phyloP scores from a whole-genome alignment of 768 basidiomycete species.

The Infundibulicybe gibba region DNA sequence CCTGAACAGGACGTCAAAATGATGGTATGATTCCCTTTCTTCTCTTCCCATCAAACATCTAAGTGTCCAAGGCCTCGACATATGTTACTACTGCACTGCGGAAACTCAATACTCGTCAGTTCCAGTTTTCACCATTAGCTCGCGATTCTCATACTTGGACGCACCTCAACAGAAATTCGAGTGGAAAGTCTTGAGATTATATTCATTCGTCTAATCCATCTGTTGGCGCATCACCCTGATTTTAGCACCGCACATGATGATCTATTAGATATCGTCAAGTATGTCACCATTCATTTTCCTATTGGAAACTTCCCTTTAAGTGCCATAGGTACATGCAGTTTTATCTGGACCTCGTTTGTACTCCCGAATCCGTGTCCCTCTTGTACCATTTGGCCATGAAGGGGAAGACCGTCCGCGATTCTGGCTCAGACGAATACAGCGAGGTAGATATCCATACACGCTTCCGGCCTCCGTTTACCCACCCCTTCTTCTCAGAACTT shows the following conservation, averaged over 20 bases:
- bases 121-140: not conserved
- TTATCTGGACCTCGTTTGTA: constrained; percentile 76
- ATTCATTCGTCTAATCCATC: constrained; percentile 82
- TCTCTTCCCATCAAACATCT: not conserved
- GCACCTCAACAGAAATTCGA: constrained; percentile 38
- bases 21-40: constrained; percentile 39
- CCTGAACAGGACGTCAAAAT: constrained; percentile 79
- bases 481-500: constrained; percentile 55
- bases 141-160: not conserved
- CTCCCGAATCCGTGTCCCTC: constrained; percentile 79
- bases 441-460: constrained; percentile 43
- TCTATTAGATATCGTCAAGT: constrained; percentile 81
- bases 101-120: constrained; percentile 41
- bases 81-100: constrained; percentile 51
- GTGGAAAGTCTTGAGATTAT: constrained; percentile 75
- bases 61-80: constrained; percentile 41
- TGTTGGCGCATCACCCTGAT: constrained; percentile 95
- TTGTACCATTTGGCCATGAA: constrained; percentile 80
- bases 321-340: constrained; percentile 77
- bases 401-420: constrained; percentile 84
- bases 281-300: constrained; percentile 15
- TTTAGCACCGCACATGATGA: constrained; percentile 67
- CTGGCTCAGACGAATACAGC: constrained; percentile 60
- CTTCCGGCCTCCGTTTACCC: constrained; percentile 1
- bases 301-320: not conserved